phyloP scores from a whole-genome alignment of 2,329 filamentous ascomycete genomes.

The Onygena corvina region DNA sequence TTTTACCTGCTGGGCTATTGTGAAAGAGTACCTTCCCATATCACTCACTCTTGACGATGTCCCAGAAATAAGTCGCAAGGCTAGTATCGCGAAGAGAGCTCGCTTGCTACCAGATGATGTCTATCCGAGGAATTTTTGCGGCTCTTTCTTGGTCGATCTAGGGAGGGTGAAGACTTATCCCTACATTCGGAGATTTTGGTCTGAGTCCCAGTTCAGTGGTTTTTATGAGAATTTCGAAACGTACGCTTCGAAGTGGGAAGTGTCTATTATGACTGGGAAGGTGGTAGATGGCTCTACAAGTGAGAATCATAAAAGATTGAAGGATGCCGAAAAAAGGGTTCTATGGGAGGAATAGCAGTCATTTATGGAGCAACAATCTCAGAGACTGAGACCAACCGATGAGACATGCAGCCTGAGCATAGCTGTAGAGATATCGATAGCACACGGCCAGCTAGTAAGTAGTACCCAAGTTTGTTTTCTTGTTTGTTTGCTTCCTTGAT shows the following conservation, averaged over 20 bases:
- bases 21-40: constrained; percentile 13
- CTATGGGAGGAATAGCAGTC: neutral
- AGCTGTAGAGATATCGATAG: too few relatives aligned
- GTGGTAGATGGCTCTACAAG: constrained; percentile 11
- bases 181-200: constrained; percentile 8
- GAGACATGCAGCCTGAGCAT: too few relatives aligned
- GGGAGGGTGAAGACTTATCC: constrained; percentile 9
- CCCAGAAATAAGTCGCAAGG: constrained; percentile 13
- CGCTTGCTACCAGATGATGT: constrained; percentile 10
- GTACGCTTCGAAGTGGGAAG: constrained; percentile 9
- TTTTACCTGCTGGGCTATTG: constrained; percentile 12
- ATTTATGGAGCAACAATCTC: too few relatives aligned
- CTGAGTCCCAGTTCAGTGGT: neutral
- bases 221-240: constrained; percentile 9
- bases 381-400: too few relatives aligned
- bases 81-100: constrained; percentile 12
- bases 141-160: constrained; percentile 9
- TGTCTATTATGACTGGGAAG: constrained; percentile 5
- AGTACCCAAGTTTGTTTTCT: too few relatives aligned
- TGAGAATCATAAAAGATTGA: constrained; percentile 2
- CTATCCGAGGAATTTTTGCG: constrained; percentile 9
- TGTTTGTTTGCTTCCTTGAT: too few relatives aligned
- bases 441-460: too few relatives aligned
- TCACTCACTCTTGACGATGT: constrained; percentile 10
- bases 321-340: too few relatives aligned